Percentiles rank a stretch among this genome's conserved stretches.
These are phyloP conservation scores for Botrytis medusae DNA, from an alignment of 2,329 filamentous ascomycete species.

Conservation along the genomic window DNA sequence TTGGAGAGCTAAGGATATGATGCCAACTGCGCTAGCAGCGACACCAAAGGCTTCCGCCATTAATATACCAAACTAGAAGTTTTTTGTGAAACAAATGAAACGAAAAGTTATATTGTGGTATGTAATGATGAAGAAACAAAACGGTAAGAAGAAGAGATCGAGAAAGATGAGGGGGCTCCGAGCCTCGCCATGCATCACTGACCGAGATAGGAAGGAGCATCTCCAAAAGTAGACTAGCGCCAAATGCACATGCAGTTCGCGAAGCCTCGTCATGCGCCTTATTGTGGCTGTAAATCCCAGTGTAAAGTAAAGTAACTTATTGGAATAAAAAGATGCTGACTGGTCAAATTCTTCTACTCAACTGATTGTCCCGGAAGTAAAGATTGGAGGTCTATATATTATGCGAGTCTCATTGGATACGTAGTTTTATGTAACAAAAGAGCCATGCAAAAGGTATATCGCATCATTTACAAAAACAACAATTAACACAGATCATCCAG, in stretches of 20 bases:
- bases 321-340: too few relatives aligned
- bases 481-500: not conserved
- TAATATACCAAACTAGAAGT: not conserved
- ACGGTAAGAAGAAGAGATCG: not conserved
- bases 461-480: not conserved
- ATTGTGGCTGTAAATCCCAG: not conserved
- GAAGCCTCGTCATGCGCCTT: not conserved
- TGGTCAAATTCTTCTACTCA: not conserved
- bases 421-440: not conserved
- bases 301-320: not conserved
- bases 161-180: not conserved
- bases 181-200: not conserved
- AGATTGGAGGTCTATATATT: not conserved
- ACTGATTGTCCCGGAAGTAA: not conserved
- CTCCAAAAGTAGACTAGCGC: not conserved
- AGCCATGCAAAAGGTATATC: not conserved
- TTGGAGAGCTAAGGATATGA: not conserved
- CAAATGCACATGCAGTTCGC: not conserved
- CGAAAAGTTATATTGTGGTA: not conserved
- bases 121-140: not conserved
- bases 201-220: not conserved
- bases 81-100: not conserved
- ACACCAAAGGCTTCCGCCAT: not conserved
- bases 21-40: conserved; percentile 1
- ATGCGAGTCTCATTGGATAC: not conserved